Evolutionary conservation across 768 basidiomycete genomes (phyloP), one percentile per base, ranked within the genome.

Genomic region (Calvatia gigantea): DNA sequence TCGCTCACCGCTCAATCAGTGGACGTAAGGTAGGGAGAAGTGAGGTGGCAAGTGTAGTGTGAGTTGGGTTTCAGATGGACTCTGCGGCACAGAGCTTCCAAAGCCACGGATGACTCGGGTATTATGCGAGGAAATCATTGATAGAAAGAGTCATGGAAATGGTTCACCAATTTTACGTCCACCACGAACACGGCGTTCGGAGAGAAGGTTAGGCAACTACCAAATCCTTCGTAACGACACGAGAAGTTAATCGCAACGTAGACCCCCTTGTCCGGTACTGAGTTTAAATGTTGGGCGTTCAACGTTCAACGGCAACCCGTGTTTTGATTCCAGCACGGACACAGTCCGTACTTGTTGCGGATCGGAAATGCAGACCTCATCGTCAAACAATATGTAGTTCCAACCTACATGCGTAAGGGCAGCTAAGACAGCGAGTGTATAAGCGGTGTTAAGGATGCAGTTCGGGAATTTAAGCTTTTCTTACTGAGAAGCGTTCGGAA

Each of bases 41-140:
- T 9, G 28, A 31, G 46, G 28, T 11, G 29, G 46, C 43, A 47
- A 47, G 37, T 1, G 38, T 42, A 49, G 17, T 41, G 41, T 39
- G 54, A 48, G 29, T 31, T 31, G 28, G 12, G 54, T 33, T 49
- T 49, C 54, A 48, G 27, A 32, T 12, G 37, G 28, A 21, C 46
- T 32, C 42, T 38, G 23, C 39, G 15, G 23, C 17, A 6, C 7
- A 19, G 23, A 49, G 46, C 29, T 42, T 49, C 54, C 54, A 56
- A 56, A n/a, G 17, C 54, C 54, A 56, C 46, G 54, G 54, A 56
- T 17, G 42, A 32, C 54, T 56, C 54, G 54, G 54, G 46, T 56
- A 56, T 56, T 56, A 56, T 46, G 54, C 54, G 49, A 56, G 46
- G 46, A 32, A 49, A 56, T 48, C 45, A 48, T 39, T 56, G 54